Evolutionary conservation across 208 protist species (phyloP), one percentile per base, ranked within the genome.

Genomic region (Trypanosoma lewisi): DNA sequence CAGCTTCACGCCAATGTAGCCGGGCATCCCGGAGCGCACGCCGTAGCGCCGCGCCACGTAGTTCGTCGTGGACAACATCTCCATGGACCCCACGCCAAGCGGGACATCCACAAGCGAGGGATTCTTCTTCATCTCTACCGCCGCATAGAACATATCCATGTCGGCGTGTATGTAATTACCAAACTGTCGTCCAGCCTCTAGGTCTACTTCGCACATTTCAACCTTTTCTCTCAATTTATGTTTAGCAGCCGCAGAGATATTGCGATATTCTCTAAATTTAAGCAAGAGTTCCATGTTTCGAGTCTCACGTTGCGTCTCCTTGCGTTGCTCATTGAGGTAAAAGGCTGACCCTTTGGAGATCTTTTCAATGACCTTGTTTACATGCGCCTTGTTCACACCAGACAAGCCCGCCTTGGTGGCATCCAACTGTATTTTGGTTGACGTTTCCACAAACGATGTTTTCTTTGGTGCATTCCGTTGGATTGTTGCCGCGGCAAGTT

Each of bases 1-100:
- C 16, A 98, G 80, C 55, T 89, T 83, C 50, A 75, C 60, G 31
- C 81, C 94, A 63, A 98, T 97, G 75, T 96, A 98, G 21, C 96
- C 96, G 0, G 96, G 95, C 97, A 99, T 99, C 9, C 95, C 97
- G 21, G 85, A 87, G 36, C 97, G 89, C 27, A 99, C 96, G 30
- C 97, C 97, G 77, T 91, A 98, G 76, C 96, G 80, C 23, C 97
- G 80, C 14, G 97, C 97, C 42, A 94, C 85, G 76, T 99, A 99
- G 80, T 97, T 98, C 0, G 91, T 88, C n/a, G 97, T 99, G 27
- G 75, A 87, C 7, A 99, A 80, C 97, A 98, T 99, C 44, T 78
- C 68, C 61, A 78, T 72, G 44, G 84, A 81, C 41, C 97, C 97
- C 1, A 99, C 94, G 25, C 90, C 97, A 41, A 99, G 95, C 2